Evolutionary conservation across 2,329 filamentous ascomycete genomes (phyloP), one percentile per base, ranked within the genome.

Genomic region (Macrophomina phaseolina): DNA sequence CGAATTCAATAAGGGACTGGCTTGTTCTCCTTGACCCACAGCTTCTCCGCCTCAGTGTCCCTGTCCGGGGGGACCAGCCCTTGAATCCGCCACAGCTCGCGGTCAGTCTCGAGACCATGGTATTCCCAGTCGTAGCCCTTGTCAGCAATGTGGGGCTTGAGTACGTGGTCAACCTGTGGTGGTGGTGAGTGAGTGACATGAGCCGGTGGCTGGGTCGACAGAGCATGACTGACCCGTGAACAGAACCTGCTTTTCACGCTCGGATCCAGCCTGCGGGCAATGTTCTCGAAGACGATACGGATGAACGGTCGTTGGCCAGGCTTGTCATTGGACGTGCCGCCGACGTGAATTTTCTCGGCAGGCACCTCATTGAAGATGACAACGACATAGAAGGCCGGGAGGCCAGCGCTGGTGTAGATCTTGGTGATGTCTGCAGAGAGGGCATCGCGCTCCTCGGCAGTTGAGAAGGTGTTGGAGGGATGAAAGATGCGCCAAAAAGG

Each of bases 351-450:
- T 5, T 72, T 71, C 2, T 64, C 65, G 0, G 70, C 66, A 0
- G 71, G 49, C 23, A 79, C 56, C 4, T 72, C 68, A 64, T 79
- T 71, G 74, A 82, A 83, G 62, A 80, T 72, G 5, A 81, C 76
- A 23, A 80, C 75, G 2, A 82, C 81, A 68, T 82, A 83, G 71
- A 83, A 82, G n/a, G 77, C 74, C 0, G 81, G 81, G 1, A 83
- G 76, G 5, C 72, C 68, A 45, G 72, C 68, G 3, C 71, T 28
- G 4, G 68, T 70, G 71, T 82, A 84, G 68, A 82, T 76, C 67
- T 78, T 74, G 56, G 80, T 82, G 40, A 82, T 78, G 67, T 75
- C 73, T 64, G 73, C 69, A 32, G 77, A 71, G 2, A 82, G 67
- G 14, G 74, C 63, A 23, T 55, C 48, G 18, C 63, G 63, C 40